Evolutionary conservation across 441 rosid genomes (phyloP).

Genomic region (Adansonia grandidieri): DNA sequence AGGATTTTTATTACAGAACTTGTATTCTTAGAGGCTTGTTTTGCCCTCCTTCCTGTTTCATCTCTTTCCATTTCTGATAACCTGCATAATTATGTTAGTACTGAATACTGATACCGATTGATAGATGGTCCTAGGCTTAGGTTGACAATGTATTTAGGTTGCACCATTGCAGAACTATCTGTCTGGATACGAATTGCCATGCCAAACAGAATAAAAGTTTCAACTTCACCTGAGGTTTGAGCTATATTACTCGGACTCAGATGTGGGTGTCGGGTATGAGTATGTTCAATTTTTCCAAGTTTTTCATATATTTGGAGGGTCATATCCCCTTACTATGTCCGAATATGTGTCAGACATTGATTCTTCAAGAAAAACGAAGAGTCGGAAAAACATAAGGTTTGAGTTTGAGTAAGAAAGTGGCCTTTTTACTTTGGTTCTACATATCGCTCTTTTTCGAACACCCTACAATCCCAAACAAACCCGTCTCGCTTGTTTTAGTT

Average conservation of each 20-base stretch:
- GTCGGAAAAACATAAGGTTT: too few relatives aligned
- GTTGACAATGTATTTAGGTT: neutral
- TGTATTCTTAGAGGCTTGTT: slow-evolving; percentile 1
- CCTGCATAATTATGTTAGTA: neutral
- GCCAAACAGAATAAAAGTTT: neutral
- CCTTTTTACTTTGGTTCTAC: neutral
- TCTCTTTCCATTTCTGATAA: neutral
- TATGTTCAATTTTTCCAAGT: too few relatives aligned
- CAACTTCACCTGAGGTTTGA: neutral
- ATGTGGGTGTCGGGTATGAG: too few relatives aligned
- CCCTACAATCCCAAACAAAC: neutral
- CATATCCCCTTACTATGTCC: too few relatives aligned
- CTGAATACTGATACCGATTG: neutral
- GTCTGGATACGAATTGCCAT: neutral
- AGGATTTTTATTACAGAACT: neutral
- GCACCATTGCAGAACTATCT: neutral
- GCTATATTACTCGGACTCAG: too few relatives aligned
- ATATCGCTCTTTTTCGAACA: neutral
- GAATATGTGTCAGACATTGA: too few relatives aligned
- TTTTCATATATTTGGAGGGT: too few relatives aligned
- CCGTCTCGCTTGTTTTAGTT: neutral
- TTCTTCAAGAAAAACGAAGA: too few relatives aligned
- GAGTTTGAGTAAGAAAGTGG: neutral
- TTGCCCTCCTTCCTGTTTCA: neutral
- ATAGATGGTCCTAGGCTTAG: neutral